phyloP scores from a whole-genome alignment of 192 early-diverging fungal genomes.

The Coemansia sp. region DNA sequence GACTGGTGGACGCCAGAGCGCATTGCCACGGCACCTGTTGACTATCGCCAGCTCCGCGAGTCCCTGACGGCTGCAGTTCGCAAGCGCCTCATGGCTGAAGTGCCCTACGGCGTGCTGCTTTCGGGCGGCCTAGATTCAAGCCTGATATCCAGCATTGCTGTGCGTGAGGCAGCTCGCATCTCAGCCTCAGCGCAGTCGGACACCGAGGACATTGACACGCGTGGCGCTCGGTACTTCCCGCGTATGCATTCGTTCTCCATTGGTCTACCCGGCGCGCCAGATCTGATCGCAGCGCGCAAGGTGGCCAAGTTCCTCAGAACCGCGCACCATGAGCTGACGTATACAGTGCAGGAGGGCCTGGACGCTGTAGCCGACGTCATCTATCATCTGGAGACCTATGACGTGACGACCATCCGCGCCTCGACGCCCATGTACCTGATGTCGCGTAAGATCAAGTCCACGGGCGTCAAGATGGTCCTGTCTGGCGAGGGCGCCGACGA shows the following conservation, averaged over 20 bases:
- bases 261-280: constrained; percentile 92
- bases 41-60: constrained; percentile 76
- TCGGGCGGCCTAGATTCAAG: constrained; percentile 95
- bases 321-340: constrained; percentile 95
- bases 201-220: constrained; percentile 65
- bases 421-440: constrained; percentile 99
- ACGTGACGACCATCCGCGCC: constrained; percentile 97
- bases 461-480: constrained; percentile 99
- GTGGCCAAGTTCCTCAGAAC: constrained; percentile 93
- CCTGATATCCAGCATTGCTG: constrained; percentile 94
- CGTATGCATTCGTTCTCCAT: constrained; percentile 97
- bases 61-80: constrained; percentile 86
- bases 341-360: constrained; percentile 94
- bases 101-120: constrained; percentile 96
- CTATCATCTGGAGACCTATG: constrained; percentile 98
- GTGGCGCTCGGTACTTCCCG: constrained; percentile 78
- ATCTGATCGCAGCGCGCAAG: constrained; percentile 85
- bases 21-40: constrained; percentile 35
- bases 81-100: constrained; percentile 98
- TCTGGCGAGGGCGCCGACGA: constrained; percentile 97
- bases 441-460: constrained; percentile 97
- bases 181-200: constrained; percentile 55
- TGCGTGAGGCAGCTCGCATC: constrained; percentile 78
- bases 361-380: constrained; percentile 96
- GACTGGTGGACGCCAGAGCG: constrained; percentile 76